Evolutionary conservation across 371 early-diverging fungal species (phyloP), one percentile per base, ranked within the genome.

Genomic region (Mucor ambiguus): DNA sequence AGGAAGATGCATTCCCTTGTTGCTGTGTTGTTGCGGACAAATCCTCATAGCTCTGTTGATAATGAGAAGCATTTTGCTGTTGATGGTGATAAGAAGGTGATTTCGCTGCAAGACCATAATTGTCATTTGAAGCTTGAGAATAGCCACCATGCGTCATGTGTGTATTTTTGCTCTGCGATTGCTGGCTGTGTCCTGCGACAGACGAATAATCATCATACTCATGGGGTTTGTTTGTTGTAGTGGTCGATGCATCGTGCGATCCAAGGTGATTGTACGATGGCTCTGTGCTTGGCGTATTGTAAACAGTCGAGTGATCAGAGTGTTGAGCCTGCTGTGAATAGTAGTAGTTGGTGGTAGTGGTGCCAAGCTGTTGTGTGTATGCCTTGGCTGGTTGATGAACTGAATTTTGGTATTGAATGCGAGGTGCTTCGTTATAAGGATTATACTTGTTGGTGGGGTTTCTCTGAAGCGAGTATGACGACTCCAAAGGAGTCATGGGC

Each of bases 391-490:
- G 60, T 22, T 55, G 63, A 55, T 24, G 37, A 3, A 33, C 16
- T 26, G 26, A 24, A 4, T 52, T 18, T 22, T 26, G 30, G 5
- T 29, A 18, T 0, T 56, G n/a, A 3, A 49, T 33, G 29, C 37
- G 37, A 28, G 62, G 52, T 8, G 30, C 41, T 43, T 63, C 63
- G 20, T 41, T 56, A 14, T 63, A 63, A 1, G 57, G 63, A 43
- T 32, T 41, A 29, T 54, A 56, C 16, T 63, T 55, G 38, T 58
- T 58, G 4, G 63, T 56, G 9, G 55, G 43, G 16, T 63, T 43
- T 63, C 44, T 63, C 22, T 55, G 44, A 10, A 63, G 49, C 16
- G 68, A 62, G 35, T 67, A 67, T 2, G 63, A 57, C 2, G 68
- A 67, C 38, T 67, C 68, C 10, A 64, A 37, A 0, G 65, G 58